phyloP scores from a whole-genome alignment of 176 grass and related monocot species.

The Microstegium vimineum region DNA sequence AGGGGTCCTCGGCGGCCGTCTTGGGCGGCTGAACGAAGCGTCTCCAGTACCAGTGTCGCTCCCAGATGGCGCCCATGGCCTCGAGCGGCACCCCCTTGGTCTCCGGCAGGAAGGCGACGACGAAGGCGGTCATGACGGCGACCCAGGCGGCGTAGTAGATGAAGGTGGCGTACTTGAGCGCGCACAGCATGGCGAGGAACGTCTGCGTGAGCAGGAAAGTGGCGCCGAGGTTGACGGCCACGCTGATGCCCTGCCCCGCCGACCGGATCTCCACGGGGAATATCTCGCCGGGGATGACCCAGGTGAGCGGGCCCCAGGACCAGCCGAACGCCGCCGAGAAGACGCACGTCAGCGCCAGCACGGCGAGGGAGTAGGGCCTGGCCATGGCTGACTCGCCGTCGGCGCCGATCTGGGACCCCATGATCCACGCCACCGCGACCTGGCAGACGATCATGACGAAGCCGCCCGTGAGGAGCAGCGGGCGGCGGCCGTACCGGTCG shows the following conservation, averaged over 20 bases:
- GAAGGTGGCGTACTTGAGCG: conserved; percentile 60
- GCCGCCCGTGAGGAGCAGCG: conserved; percentile 48
- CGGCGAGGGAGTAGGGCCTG: conserved; percentile 43
- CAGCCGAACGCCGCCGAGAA: conserved; percentile 70
- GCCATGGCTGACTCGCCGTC: conserved; percentile 39
- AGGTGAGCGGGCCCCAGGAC: conserved; percentile 75
- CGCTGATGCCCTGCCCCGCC: conserved; percentile 61
- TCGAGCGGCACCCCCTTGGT: conserved; percentile 60
- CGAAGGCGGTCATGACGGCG: conserved; percentile 53
- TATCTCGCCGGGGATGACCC: conserved; percentile 72
- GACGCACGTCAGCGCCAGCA: conserved; percentile 61
- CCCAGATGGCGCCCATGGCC: conserved; percentile 52
- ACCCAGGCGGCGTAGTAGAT: conserved; percentile 57
- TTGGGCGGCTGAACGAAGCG: conserved; percentile 34
- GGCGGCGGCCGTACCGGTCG: conserved; percentile 50
- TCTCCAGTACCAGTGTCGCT: conserved; percentile 54
- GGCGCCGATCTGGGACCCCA: conserved; percentile 33
- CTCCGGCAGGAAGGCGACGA: conserved; percentile 55
- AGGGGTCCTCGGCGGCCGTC: neutral
- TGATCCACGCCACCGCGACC: conserved; percentile 59
- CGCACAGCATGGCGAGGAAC: conserved; percentile 63
- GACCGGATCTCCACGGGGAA: conserved; percentile 80
- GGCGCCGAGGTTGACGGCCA: conserved; percentile 61
- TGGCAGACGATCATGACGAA: conserved; percentile 49
- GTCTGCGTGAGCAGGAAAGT: conserved; percentile 74